Base-by-base conservation (phyloP, 768 basidiomycete genomes). In the Leucosporidium yakuticum region DNA sequence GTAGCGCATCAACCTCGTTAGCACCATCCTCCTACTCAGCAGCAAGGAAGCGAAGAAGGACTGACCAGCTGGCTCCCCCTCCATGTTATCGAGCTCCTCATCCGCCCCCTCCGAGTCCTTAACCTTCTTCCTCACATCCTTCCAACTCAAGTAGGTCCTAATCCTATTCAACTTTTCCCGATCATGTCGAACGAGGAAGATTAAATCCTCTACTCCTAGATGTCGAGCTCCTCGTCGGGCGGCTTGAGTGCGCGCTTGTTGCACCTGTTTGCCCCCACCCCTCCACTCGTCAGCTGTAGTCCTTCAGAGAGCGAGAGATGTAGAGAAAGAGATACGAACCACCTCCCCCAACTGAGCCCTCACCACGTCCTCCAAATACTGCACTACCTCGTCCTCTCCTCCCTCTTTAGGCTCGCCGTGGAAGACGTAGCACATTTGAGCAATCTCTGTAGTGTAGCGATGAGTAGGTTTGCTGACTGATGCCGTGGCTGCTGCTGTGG, bases 111-210 rank as follows among this genome's bases (percentile, higher is more conserved):
- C 67, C 7, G 20, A 34, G 75, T 96, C 91, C 77, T 95, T 95
- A 7, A 91, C 91, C 68, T 91, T 90, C 75, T 95, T 96, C 20
- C 94, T 85, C 23, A 97, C 94, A 73, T 96, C 94, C 76, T 95
- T 96, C 94, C 94, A 98, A 0, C 90, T 91, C 29, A 98, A 84
- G 76, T 96, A 98, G 15, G 91, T 95, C 44, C 91, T 81, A 34
- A 98, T 82, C 54, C 94, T 83, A 79, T 96, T 95, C 69, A 98
- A 91, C 78, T 95, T 96, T 12, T 88, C 89, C 71, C 90, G 82
- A 80, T 98, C 94, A 74, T 95, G 88, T 8, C 94, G 87, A 75
- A 98, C 92, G 76, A 96, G 87, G 74, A 96, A 97, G 73, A 98
- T 91, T 64, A 98, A 87, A 78, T 98, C 94, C 78, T 98, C 94